phyloP scores from a whole-genome alignment of 2,329 filamentous ascomycete species.

The Fusarium cyanostomum region DNA sequence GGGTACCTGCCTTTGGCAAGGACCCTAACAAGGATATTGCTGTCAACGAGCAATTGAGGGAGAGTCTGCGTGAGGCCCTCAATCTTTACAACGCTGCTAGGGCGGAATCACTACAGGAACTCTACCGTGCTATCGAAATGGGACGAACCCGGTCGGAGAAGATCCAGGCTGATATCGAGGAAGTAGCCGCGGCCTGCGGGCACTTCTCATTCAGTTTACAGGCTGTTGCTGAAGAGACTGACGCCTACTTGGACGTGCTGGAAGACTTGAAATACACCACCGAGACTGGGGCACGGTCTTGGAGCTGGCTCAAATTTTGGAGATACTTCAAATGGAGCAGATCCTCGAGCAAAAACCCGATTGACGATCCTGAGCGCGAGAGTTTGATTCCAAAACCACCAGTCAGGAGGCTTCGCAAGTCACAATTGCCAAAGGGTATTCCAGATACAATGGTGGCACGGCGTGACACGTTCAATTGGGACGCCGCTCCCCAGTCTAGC shows the following conservation, averaged over 20 bases:
- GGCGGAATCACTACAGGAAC: conserved; percentile 76
- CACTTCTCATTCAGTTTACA: conserved; percentile 94
- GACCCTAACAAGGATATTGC: conserved; percentile 73
- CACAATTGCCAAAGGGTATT: conserved; percentile 65
- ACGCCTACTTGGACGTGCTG: conserved; percentile 81
- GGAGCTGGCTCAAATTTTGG: conserved; percentile 92
- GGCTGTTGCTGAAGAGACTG: conserved; percentile 90
- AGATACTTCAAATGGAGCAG: conserved; percentile 32
- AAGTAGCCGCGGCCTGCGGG: conserved; percentile 96
- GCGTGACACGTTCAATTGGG: conserved; percentile 66
- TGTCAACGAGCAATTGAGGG: conserved; percentile 81
- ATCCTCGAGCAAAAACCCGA: conserved; percentile 10
- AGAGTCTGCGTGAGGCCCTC: conserved; percentile 83
- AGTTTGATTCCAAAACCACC: conserved; percentile 51
- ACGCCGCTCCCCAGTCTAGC: conserved; percentile 60
- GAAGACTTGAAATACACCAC: conserved; percentile 83
- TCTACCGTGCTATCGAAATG: conserved; percentile 84
- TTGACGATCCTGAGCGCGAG: conserved; percentile 56
- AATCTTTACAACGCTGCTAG: conserved; percentile 80
- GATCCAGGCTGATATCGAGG: conserved; percentile 92
- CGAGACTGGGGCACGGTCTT: conserved; percentile 70
- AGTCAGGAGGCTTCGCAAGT: conserved; percentile 60
- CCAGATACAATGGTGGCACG: conserved; percentile 62
- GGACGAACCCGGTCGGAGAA: conserved; percentile 74
- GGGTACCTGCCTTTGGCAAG: conserved; percentile 83